These are phyloP conservation scores for Colletotrichum tropicicola DNA, from an alignment of 2,329 filamentous ascomycete species.

Conservation along the genomic window DNA sequence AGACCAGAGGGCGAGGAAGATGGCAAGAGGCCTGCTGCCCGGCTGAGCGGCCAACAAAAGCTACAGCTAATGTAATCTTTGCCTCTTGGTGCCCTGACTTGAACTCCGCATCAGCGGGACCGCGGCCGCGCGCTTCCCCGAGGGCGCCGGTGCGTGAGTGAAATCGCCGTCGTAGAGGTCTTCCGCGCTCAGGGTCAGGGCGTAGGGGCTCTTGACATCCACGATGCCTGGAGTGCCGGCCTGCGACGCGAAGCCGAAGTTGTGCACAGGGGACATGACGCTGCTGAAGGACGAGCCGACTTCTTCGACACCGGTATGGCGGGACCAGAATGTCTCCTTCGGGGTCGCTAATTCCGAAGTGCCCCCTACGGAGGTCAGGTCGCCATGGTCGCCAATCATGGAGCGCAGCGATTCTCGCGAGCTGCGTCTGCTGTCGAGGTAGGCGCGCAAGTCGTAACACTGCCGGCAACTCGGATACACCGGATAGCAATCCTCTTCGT, in stretches of 20 bases:
- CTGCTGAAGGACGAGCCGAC: conserved; percentile 42
- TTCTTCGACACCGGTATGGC: conserved; percentile 46
- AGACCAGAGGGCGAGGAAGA: conserved; percentile 73
- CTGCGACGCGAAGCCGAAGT: conserved; percentile 36
- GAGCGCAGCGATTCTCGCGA: conserved; percentile 51
- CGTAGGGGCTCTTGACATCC: conserved; percentile 49
- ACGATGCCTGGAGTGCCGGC: conserved; percentile 41
- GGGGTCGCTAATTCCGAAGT: conserved; percentile 54
- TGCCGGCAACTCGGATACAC: conserved; percentile 49
- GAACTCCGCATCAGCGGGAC: conserved; percentile 30
- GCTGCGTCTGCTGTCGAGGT: conserved; percentile 51
- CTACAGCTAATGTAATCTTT: conserved; percentile 32
- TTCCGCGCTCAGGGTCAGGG: conserved; percentile 44
- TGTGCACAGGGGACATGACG: conserved; percentile 37
- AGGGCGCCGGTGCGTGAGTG: too few relatives aligned
- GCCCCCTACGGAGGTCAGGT: conserved; percentile 47
- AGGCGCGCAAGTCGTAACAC: conserved; percentile 51
- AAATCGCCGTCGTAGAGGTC: conserved; percentile 40
- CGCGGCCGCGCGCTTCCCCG: conserved; percentile 4
- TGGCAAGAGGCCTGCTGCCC: conserved; percentile 60
- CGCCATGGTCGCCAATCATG: conserved; percentile 50
- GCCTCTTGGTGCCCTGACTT: conserved; percentile 36
- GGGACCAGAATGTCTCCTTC: conserved; percentile 41
- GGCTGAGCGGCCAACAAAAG: conserved; percentile 33
- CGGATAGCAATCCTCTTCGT: conserved; percentile 50